These are phyloP conservation scores for Nannochloris sp. DNA, from an alignment of 139 green algal species.

Conservation along the genomic window DNA sequence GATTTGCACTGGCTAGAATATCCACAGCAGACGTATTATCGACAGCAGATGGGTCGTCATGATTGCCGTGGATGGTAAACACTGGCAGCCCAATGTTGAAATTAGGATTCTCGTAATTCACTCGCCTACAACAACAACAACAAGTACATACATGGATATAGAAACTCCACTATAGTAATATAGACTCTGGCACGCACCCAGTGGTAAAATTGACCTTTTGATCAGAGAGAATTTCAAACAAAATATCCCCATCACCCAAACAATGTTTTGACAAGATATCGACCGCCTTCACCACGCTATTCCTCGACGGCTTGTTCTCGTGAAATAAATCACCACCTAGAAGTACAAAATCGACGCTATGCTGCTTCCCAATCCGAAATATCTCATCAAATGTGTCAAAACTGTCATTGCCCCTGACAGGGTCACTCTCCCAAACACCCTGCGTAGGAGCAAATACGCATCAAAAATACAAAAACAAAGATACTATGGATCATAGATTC, in stretches of 20 bases:
- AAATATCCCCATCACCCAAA: constrained; percentile 55
- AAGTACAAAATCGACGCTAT: constrained; percentile 79
- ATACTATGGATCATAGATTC: neutral
- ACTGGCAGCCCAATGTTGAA: constrained; percentile 89
- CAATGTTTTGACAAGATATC: constrained; percentile 76
- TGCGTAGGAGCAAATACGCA: constrained; percentile 18
- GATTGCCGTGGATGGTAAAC: constrained; percentile 98
- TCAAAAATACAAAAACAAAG: neutral
- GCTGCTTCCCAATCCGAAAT: constrained; percentile 41
- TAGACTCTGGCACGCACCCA: constrained; percentile 32
- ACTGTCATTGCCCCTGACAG: constrained; percentile 82
- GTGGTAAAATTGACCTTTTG: constrained; percentile 71
- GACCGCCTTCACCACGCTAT: constrained; percentile 74
- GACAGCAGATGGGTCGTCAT: constrained; percentile 86
- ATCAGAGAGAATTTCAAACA: constrained; percentile 74
- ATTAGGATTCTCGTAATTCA: constrained; percentile 88
- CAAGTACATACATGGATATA: no score
- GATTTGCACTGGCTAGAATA: constrained; percentile 66
- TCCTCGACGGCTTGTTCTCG: constrained; percentile 86
- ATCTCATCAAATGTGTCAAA: constrained; percentile 92
- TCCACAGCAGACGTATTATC: constrained; percentile 92
- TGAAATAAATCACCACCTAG: constrained; percentile 97
- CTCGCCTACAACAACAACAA: constrained; percentile 27
- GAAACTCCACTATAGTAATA: no score
- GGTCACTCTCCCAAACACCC: constrained; percentile 93